A percentile compares a stretch with the other conserved stretches of the same genome.
Conservation (phyloP, 2,329 filamentous ascomycete species). For the Chrysoporthe puriensis region DNA sequence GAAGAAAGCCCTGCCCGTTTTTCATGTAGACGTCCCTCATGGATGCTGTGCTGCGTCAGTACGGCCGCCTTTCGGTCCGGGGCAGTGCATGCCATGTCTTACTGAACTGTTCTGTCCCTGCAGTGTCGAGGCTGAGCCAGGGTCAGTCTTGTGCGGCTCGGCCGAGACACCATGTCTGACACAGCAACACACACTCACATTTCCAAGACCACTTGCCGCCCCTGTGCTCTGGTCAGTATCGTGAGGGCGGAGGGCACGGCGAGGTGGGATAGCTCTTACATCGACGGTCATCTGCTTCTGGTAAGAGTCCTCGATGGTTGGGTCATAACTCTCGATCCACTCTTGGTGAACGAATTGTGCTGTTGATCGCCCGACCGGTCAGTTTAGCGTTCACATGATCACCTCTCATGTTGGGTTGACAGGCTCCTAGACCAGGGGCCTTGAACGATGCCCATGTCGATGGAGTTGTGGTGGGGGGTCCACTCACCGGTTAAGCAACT, state of each 20-base stretch:
- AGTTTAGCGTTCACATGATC: slow-evolving; percentile 28
- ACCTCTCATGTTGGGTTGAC: slow-evolving; percentile 20
- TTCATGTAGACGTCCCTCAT: slow-evolving; percentile 91
- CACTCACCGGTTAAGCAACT: slow-evolving; percentile 83
- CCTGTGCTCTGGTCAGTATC: slow-evolving; percentile 55
- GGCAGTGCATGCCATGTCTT: slow-evolving; percentile 43
- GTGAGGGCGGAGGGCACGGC: slow-evolving; percentile 8
- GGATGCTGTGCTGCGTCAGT: slow-evolving; percentile 50
- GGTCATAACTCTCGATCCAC: slow-evolving; percentile 88
- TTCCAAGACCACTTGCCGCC: slow-evolving; percentile 85
- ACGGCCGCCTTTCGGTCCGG: background rate
- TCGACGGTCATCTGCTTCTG: slow-evolving; percentile 79
- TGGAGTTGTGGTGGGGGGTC: slow-evolving; percentile 21
- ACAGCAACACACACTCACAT: slow-evolving; percentile 62
- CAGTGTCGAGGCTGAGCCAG: slow-evolving; percentile 74
- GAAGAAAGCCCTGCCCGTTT: slow-evolving; percentile 85
- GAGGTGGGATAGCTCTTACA: slow-evolving; percentile 63
- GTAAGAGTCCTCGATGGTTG: slow-evolving; percentile 79
- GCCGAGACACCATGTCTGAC: slow-evolving; percentile 21
- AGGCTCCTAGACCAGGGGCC: slow-evolving; percentile 25
- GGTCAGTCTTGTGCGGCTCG: slow-evolving; percentile 23
- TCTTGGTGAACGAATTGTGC: slow-evolving; percentile 94
- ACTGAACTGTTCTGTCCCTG: slow-evolving; percentile 93
- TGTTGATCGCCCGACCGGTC: slow-evolving; percentile 41
- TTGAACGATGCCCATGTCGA: slow-evolving; percentile 28